Conservation (phyloP, 345 rosid species). For the Gossypium arboreum region DNA sequence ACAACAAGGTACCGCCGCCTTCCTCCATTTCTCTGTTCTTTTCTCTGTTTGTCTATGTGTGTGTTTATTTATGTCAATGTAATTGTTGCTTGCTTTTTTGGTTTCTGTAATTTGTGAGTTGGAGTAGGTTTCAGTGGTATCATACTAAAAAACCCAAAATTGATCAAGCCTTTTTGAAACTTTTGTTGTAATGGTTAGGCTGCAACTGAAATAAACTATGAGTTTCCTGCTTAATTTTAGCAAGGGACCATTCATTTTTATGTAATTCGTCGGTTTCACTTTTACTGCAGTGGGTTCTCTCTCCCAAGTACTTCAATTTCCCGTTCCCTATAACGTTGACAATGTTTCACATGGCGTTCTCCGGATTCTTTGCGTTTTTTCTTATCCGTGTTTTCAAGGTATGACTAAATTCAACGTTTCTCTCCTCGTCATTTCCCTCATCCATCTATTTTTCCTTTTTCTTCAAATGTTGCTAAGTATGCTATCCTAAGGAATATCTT, state of each 20-base stretch:
- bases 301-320: constrained; percentile 83
- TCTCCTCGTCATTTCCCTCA: too few relatives aligned
- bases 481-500: too few relatives aligned
- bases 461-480: background rate
- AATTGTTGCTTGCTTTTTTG: background rate
- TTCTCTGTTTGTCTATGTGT: too few relatives aligned
- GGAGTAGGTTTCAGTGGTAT: background rate
- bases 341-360: constrained; percentile 94
- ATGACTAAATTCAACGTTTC: constrained; percentile 4
- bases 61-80: background rate
- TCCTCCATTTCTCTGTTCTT: background rate
- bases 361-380: constrained; percentile 68
- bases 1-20: constrained; percentile 62
- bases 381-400: constrained; percentile 96
- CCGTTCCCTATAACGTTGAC: constrained; percentile 84
- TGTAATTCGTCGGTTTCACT: background rate
- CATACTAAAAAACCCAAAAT: background rate
- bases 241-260: background rate
- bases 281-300: constrained; percentile 85
- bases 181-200: background rate
- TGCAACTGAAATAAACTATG: background rate
- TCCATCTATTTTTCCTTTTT: constrained; percentile 12
- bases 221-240: background rate
- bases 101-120: background rate
- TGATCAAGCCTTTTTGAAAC: background rate